phyloP scores from a whole-genome alignment of 768 basidiomycete genomes.

The Pisolithus sp. region DNA sequence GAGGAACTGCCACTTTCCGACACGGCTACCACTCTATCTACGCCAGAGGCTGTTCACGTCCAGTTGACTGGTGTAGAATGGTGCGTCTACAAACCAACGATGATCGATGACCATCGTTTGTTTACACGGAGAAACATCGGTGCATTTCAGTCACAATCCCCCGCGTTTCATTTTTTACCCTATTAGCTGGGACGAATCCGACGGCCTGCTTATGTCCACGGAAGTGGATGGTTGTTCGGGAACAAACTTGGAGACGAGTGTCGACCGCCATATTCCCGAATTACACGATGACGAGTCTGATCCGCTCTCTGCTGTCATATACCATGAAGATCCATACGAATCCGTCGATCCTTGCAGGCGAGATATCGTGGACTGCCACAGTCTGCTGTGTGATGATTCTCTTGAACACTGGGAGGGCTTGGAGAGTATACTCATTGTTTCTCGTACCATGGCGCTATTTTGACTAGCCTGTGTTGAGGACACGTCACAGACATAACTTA shows the following conservation, averaged over 20 bases:
- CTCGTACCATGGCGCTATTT: slow-evolving; percentile 1
- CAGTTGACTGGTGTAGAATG: slow-evolving; percentile 12
- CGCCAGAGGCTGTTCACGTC: slow-evolving; percentile 14
- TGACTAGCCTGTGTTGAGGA: too few relatives aligned
- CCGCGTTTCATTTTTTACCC: slow-evolving; percentile 22
- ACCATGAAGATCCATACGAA: slow-evolving; percentile 14
- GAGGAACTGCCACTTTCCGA: slow-evolving; percentile 17
- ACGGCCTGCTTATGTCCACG: slow-evolving; percentile 23
- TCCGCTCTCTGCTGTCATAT: slow-evolving; percentile 15
- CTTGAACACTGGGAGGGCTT: slow-evolving; percentile 14
- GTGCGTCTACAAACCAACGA: background rate
- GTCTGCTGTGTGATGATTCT: slow-evolving; percentile 1
- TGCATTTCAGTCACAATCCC: slow-evolving; percentile 8
- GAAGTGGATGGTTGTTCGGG: slow-evolving; percentile 41
- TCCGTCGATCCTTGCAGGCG: slow-evolving; percentile 21
- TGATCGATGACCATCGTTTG: background rate
- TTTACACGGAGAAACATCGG: background rate
- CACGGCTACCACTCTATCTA: slow-evolving; percentile 26
- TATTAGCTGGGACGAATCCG: slow-evolving; percentile 19
- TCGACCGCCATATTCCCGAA: background rate
- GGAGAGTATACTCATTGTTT: slow-evolving; percentile 3
- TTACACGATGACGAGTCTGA: slow-evolving; percentile 33
- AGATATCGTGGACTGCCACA: slow-evolving; percentile 7
- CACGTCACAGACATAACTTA: too few relatives aligned
- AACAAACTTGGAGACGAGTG: background rate